phyloP scores from a whole-genome alignment of 257 asterid genomes.

The Solanum sitiens region DNA sequence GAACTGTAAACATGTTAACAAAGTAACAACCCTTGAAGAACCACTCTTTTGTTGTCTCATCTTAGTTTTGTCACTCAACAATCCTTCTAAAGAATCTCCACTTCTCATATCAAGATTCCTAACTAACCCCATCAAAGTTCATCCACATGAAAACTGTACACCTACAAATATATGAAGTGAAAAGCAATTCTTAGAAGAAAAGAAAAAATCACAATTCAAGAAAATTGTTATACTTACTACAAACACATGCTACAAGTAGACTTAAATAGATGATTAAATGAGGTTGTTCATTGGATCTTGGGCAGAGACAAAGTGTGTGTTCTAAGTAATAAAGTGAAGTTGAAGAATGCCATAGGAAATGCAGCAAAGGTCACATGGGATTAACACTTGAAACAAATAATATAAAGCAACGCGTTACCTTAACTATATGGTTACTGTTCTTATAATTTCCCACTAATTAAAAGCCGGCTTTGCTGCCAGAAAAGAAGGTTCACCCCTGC shows the following conservation, averaged over 20 bases:
- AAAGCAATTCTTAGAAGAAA: not conserved
- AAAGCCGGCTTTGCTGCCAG: slow-evolving; percentile 42
- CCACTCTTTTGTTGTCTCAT: slow-evolving; percentile 26
- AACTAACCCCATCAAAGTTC: slow-evolving; percentile 21
- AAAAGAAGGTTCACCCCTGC: slow-evolving; percentile 26
- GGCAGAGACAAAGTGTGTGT: slow-evolving; percentile 6
- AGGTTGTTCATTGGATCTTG: not conserved
- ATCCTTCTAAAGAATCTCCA: slow-evolving; percentile 69
- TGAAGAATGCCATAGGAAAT: not conserved
- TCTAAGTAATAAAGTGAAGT: too few relatives aligned
- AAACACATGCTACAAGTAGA: not conserved
- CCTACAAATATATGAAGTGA: not conserved
- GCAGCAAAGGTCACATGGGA: slow-evolving; percentile 82
- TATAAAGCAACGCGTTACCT: slow-evolving; percentile 20
- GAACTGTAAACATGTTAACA: slow-evolving; percentile 68
- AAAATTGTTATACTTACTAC: not conserved
- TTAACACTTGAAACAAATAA: slow-evolving; percentile 2
- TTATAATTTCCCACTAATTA: slow-evolving; percentile 15
- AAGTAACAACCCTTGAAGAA: slow-evolving; percentile 41
- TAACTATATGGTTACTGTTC: slow-evolving; percentile 8
- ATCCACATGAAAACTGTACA: not conserved
- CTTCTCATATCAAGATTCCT: slow-evolving; percentile 28
- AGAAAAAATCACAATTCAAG: not conserved
- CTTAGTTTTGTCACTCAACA: slow-evolving; percentile 42
- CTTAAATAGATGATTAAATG: not conserved